phyloP scores from a whole-genome alignment of 139 green algal species.

The Tetratostichococcus sp. region DNA sequence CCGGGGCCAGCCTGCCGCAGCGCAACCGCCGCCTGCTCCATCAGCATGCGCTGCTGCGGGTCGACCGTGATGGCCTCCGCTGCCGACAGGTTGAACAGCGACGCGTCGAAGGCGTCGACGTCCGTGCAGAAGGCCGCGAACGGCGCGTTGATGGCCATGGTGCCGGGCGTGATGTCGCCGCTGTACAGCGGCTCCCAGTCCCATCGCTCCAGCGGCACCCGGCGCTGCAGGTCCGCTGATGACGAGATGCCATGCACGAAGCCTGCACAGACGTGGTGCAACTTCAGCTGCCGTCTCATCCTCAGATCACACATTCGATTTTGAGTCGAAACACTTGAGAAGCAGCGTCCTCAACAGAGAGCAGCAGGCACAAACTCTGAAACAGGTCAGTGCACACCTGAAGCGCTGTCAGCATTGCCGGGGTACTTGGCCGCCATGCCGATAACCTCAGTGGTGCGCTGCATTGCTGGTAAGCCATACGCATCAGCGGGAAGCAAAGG shows the following conservation, averaged over 20 bases:
- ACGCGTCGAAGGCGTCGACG: constrained; percentile 58
- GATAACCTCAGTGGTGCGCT: background rate
- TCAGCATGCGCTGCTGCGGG: constrained; percentile 73
- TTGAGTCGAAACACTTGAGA: too few species aligned
- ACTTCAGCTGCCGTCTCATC: too few species aligned
- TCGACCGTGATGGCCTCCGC: constrained; percentile 55
- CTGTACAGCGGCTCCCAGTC: constrained; percentile 23
- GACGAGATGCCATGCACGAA: background rate
- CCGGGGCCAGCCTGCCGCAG: background rate
- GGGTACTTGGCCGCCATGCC: constrained; percentile 6
- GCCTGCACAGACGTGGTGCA: too few species aligned
- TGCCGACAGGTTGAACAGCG: constrained; percentile 46
- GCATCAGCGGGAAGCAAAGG: background rate
- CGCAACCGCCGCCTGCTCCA: constrained; percentile 20
- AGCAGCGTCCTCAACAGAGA: too few species aligned
- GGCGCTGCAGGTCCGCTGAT: constrained; percentile 10
- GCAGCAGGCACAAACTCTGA: background rate
- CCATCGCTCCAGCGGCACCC: constrained; percentile 25
- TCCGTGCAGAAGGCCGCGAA: constrained; percentile 57
- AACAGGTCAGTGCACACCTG: background rate
- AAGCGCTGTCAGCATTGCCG: background rate
- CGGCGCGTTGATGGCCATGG: constrained; percentile 17
- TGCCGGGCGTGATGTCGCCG: constrained; percentile 5
- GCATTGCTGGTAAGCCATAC: background rate
- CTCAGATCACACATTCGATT: too few species aligned